These are phyloP conservation scores for Suillus clintonianus DNA, from an alignment of 768 basidiomycete genomes.

Conservation along the genomic window DNA sequence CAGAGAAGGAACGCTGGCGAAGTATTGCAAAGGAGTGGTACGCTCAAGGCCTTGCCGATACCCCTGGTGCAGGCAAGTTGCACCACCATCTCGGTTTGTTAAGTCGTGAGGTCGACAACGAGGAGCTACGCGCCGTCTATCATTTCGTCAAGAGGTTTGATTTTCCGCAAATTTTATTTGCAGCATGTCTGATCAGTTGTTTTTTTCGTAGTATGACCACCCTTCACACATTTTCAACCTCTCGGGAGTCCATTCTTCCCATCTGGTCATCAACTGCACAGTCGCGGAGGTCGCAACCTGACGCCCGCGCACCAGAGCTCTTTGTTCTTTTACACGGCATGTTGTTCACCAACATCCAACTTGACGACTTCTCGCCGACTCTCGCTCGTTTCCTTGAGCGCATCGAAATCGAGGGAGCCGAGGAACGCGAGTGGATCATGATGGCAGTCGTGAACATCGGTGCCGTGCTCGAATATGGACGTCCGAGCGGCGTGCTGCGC, in stretches of 20 bases:
- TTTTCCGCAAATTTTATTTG: neutral
- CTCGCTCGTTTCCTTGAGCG: slow-evolving; percentile 87
- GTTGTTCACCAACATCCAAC: slow-evolving; percentile 93
- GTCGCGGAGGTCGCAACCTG: slow-evolving; percentile 71
- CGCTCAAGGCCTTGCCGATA: slow-evolving; percentile 78
- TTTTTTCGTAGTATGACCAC: slow-evolving; percentile 73
- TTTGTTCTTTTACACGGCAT: slow-evolving; percentile 95
- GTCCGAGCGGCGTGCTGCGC: slow-evolving; percentile 67
- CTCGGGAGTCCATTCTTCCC: slow-evolving; percentile 86
- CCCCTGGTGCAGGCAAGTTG: slow-evolving; percentile 91
- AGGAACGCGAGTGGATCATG: slow-evolving; percentile 94
- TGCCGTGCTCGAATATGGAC: slow-evolving; percentile 86
- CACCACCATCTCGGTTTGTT: slow-evolving; percentile 94
- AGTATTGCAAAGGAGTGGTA: slow-evolving; percentile 93
- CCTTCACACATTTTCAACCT: slow-evolving; percentile 81
- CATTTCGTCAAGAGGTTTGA: slow-evolving; percentile 93
- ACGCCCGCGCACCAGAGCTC: slow-evolving; percentile 71
- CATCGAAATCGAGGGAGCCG: slow-evolving; percentile 76
- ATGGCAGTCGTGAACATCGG: slow-evolving; percentile 88
- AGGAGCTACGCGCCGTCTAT: slow-evolving; percentile 85
- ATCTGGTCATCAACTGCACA: slow-evolving; percentile 77
- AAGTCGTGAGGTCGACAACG: slow-evolving; percentile 77
- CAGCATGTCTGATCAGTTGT: neutral
- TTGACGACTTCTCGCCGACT: slow-evolving; percentile 86
- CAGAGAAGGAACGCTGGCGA: slow-evolving; percentile 92